Conservation (phyloP, 176 grass and related monocot genomes). For the Bonia amplexicaulis region DNA sequence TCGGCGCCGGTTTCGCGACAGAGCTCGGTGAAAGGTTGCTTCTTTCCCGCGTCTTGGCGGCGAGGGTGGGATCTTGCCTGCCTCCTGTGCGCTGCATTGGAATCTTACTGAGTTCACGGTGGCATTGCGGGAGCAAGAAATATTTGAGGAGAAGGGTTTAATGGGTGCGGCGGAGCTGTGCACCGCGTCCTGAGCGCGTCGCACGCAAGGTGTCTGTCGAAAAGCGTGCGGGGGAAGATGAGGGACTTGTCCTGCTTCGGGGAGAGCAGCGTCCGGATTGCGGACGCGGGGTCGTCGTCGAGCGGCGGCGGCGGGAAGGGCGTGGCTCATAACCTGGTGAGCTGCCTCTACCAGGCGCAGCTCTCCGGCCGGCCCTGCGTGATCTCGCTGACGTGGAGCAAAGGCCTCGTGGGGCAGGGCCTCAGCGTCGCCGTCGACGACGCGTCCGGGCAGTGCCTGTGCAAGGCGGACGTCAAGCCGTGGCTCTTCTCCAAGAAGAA, state of each 20-base stretch:
- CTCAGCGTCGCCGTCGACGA: slow-evolving; percentile 22
- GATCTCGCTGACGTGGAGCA: slow-evolving; percentile 32
- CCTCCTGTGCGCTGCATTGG: too few relatives aligned
- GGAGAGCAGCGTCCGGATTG: slow-evolving; percentile 40
- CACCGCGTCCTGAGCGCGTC: neutral
- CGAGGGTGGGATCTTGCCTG: neutral
- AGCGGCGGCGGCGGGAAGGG: neutral
- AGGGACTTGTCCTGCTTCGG: slow-evolving; percentile 47
- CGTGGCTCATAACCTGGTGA: slow-evolving; percentile 22
- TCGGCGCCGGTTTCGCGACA: neutral
- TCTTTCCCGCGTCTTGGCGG: neutral
- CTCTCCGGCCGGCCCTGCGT: slow-evolving; percentile 14
- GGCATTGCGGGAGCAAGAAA: neutral
- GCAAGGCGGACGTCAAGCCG: slow-evolving; percentile 24
- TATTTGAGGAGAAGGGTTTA: neutral
- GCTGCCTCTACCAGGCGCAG: slow-evolving; percentile 47
- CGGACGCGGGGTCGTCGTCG: slow-evolving; percentile 14
- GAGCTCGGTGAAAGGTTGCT: neutral
- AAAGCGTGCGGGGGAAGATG: neutral
- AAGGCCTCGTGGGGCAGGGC: slow-evolving; percentile 22
- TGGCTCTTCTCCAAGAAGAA: slow-evolving; percentile 41
- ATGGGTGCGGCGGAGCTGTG: too few relatives aligned
- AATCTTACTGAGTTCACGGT: neutral
- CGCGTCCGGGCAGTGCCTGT: slow-evolving; percentile 10
- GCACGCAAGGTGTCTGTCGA: neutral